Evolutionary conservation across 2,329 filamentous ascomycete species (phyloP).

Genomic region (Sporothrix brunneoviolacea): DNA sequence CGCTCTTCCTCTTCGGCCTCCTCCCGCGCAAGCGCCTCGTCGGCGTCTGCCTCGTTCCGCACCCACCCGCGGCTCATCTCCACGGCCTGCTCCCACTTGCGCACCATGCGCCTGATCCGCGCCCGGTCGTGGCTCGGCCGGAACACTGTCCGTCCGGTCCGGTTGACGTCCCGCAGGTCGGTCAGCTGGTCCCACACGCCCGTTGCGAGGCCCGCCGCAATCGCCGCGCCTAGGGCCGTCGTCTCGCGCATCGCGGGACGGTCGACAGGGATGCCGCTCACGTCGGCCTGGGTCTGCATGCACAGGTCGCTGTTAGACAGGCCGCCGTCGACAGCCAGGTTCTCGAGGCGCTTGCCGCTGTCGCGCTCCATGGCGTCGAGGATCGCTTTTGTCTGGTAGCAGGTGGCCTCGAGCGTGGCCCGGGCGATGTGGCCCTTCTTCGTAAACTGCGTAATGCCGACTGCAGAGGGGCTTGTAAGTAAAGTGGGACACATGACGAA

Average conservation of each 20-base stretch:
- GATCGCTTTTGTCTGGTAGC: slow-evolving; percentile 87
- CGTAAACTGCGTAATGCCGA: slow-evolving; percentile 80
- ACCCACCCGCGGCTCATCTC: slow-evolving; percentile 54
- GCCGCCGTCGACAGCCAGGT: slow-evolving; percentile 79
- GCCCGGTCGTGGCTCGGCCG: slow-evolving; percentile 51
- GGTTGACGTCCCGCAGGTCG: slow-evolving; percentile 68
- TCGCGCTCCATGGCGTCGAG: slow-evolving; percentile 87
- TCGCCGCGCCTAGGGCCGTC: slow-evolving; percentile 79
- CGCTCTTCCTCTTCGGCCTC: slow-evolving; percentile 5
- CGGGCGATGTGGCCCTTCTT: slow-evolving; percentile 80
- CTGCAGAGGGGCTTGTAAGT: slow-evolving; percentile 27
- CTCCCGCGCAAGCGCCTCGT: slow-evolving; percentile 6
- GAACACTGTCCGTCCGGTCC: slow-evolving; percentile 62
- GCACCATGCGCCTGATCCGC: slow-evolving; percentile 38
- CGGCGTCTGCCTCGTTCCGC: slow-evolving; percentile 20
- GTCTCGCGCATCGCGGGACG: slow-evolving; percentile 86
- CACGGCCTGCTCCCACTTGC: slow-evolving; percentile 50
- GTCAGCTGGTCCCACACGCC: slow-evolving; percentile 70
- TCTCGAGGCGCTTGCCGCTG: slow-evolving; percentile 65
- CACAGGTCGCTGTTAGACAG: slow-evolving; percentile 83
- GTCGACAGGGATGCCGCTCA: slow-evolving; percentile 75
- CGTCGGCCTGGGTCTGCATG: slow-evolving; percentile 87
- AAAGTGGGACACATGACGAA: not conserved
- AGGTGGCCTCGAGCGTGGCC: slow-evolving; percentile 83
- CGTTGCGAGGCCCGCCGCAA: slow-evolving; percentile 80